Evolutionary conservation across 306 rosid genomes (phyloP).

Genomic region (Corylus avellana): DNA sequence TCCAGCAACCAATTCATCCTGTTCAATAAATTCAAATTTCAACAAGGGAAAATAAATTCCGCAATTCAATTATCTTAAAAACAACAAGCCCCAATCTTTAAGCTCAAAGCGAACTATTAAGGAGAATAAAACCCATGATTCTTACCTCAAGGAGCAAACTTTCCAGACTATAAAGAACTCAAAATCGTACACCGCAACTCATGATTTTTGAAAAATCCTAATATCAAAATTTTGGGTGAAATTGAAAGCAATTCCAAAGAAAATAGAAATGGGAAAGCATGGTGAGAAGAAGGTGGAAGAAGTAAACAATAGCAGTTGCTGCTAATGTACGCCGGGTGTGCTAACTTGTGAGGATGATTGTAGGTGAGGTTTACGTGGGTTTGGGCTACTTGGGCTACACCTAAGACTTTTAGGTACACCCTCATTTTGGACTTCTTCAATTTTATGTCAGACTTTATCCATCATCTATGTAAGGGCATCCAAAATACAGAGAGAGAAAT

Average conservation of each 20-base stretch:
- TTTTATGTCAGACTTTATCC: no score
- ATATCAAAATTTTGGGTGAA: neutral
- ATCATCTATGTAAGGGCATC: no score
- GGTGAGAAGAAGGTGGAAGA: conserved; percentile 1
- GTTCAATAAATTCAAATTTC: neutral
- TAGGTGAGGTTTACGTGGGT: neutral
- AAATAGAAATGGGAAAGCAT: conserved; percentile 7
- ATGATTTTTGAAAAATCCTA: neutral
- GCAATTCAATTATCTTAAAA: neutral
- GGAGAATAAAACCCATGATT: conserved; percentile 15
- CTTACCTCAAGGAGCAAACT: conserved; percentile 28
- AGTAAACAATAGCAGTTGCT: neutral
- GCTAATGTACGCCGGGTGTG: conserved; percentile 29
- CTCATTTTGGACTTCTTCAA: neutral
- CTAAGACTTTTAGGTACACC: neutral
- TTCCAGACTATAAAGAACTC: conserved; percentile 4
- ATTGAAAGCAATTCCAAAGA: neutral
- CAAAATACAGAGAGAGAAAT: no score
- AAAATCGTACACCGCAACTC: neutral
- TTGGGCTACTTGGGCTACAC: neutral
- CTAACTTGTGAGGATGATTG: neutral
- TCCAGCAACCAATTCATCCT: neutral
- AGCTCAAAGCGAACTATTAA: conserved; percentile 20
- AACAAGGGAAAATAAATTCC: neutral
- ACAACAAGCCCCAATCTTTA: neutral